A percentile compares a stretch with the other conserved stretches of the same genome.
These are phyloP conservation scores for Penicillium cinerascens DNA, from an alignment of 495 filamentous ascomycete species.

Conservation along the genomic window DNA sequence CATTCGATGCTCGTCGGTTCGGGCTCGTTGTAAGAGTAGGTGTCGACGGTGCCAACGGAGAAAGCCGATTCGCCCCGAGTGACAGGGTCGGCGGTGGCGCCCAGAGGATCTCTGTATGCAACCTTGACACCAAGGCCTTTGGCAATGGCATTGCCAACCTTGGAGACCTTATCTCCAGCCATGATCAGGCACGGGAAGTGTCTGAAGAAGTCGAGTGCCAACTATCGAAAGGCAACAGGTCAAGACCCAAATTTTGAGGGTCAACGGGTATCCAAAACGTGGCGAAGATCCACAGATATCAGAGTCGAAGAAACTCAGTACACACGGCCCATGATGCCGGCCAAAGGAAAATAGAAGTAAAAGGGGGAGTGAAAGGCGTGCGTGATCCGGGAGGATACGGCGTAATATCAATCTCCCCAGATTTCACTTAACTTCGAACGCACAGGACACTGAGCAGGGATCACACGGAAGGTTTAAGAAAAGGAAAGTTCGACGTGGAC, in stretches of 20 bases:
- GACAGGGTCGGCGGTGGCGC: constrained; percentile 48
- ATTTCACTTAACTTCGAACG: neutral
- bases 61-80: constrained; percentile 75
- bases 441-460: neutral
- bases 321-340: neutral
- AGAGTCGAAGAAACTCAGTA: neutral
- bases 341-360: neutral
- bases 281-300: constrained; percentile 10
- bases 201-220: neutral
- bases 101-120: constrained; percentile 55
- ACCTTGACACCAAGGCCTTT: constrained; percentile 84
- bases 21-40: constrained; percentile 76
- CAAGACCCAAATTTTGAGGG: neutral
- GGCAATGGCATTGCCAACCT: constrained; percentile 69
- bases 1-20: constrained; percentile 75
- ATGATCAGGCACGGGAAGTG: constrained; percentile 24
- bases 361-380: constrained; percentile 9
- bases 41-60: constrained; percentile 71
- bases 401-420: constrained; percentile 30
- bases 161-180: constrained; percentile 41
- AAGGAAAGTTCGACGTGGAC: neutral
- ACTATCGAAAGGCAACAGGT: neutral
- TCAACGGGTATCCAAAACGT: constrained; percentile 5
- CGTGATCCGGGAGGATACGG: constrained; percentile 26
- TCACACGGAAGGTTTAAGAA: neutral